phyloP scores from a whole-genome alignment of 2,329 filamentous ascomycete genomes.

The Fusarium sp. region DNA sequence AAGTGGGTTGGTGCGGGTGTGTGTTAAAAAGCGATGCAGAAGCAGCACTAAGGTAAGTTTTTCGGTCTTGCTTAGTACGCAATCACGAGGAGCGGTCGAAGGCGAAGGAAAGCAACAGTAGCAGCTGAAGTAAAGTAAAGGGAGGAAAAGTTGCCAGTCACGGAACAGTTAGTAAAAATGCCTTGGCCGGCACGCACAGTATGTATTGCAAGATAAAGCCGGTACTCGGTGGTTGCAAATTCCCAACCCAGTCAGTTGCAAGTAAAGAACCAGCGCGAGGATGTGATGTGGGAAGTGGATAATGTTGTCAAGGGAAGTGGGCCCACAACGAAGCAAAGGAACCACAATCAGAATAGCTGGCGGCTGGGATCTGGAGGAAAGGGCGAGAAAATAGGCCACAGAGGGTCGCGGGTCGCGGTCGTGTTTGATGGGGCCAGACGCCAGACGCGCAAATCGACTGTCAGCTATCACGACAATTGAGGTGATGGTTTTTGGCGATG shows the following conservation, averaged over 20 bases:
- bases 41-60: constrained; percentile 30
- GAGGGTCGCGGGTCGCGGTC: constrained; percentile 40
- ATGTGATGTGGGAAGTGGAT: constrained; percentile 41
- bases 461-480: constrained; percentile 31
- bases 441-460: constrained; percentile 41
- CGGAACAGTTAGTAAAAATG: constrained; percentile 39
- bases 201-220: constrained; percentile 15
- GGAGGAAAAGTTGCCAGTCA: constrained; percentile 6
- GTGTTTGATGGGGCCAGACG: constrained; percentile 44
- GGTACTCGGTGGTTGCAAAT: constrained; percentile 32
- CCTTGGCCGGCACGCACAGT: constrained; percentile 36
- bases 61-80: constrained; percentile 31
- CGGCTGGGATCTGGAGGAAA: constrained; percentile 43
- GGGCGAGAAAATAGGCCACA: constrained; percentile 37
- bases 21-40: constrained; percentile 32
- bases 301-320: constrained; percentile 41
- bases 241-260: constrained; percentile 26
- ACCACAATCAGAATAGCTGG: constrained; percentile 43
- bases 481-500: constrained; percentile 5
- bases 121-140: background rate
- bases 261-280: constrained; percentile 18
- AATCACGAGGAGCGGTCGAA: constrained; percentile 20
- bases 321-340: constrained; percentile 39
- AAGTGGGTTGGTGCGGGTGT: constrained; percentile 39
- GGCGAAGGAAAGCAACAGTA: constrained; percentile 15